These are phyloP conservation scores for Penstemon newberryi DNA, from an alignment of 257 asterid species.

Conservation along the genomic window DNA sequence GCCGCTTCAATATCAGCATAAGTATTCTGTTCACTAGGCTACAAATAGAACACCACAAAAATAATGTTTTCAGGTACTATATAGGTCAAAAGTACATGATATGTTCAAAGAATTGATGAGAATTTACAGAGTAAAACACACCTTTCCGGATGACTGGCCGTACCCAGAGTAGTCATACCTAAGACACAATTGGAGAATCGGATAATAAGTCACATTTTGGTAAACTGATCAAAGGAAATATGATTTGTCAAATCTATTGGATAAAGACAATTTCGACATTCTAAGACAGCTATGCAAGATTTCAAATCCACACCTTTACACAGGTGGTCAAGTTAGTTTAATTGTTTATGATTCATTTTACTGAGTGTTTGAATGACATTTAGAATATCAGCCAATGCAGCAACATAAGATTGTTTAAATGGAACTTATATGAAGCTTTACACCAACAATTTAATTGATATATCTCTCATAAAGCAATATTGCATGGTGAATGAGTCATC, in stretches of 20 bases:
- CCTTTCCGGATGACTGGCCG: constrained; percentile 97
- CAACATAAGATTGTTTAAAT: too few species aligned
- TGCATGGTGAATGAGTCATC: too few species aligned
- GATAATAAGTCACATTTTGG: constrained; percentile 8
- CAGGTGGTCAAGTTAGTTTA: too few species aligned
- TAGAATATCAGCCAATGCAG: too few species aligned
- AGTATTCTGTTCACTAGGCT: constrained; percentile 72
- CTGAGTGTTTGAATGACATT: too few species aligned
- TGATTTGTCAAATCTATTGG: constrained; percentile 1
- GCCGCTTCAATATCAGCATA: constrained; percentile 70
- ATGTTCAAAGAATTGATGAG: neutral
- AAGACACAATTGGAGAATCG: constrained; percentile 37
- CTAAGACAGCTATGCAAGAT: too few species aligned
- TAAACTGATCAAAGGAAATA: constrained; percentile 6
- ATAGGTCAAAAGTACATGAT: neutral
- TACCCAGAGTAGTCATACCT: constrained; percentile 96
- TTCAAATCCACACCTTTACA: neutral
- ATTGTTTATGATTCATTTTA: too few species aligned
- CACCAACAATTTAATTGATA: too few species aligned
- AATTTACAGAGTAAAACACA: constrained; percentile 25
- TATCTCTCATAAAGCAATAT: too few species aligned
- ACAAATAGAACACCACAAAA: constrained; percentile 21
- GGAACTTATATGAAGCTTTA: too few species aligned
- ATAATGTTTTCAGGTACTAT: neutral
- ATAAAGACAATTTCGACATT: too few species aligned